Evolutionary conservation across 192 early-diverging fungal species (phyloP).

Genomic region (Rhizophagus clarus): DNA sequence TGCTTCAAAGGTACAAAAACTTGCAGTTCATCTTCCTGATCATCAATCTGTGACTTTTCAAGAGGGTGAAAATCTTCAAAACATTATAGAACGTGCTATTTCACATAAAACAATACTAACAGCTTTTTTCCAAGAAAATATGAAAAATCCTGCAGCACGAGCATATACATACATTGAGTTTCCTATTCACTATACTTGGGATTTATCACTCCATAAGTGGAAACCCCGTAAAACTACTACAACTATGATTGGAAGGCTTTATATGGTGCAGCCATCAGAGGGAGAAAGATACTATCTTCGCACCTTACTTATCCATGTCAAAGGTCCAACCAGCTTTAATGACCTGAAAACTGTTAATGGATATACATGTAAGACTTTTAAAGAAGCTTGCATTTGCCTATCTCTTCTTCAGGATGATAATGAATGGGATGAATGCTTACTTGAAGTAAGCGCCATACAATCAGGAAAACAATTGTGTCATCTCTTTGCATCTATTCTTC

Average conservation of each 20-base stretch:
- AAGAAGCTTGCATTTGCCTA: slow-evolving; percentile 26
- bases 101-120: slow-evolving; percentile 10
- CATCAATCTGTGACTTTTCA: neutral
- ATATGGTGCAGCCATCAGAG: slow-evolving; percentile 27
- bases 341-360: slow-evolving; percentile 31
- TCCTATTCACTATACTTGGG: slow-evolving; percentile 9
- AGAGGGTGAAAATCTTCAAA: neutral
- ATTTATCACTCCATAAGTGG: slow-evolving; percentile 1
- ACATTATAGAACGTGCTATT: neutral
- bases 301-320: slow-evolving; percentile 24
- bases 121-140: slow-evolving; percentile 28
- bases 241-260: slow-evolving; percentile 12
- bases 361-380: slow-evolving; percentile 10
- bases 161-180: slow-evolving; percentile 10
- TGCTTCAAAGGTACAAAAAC: slow-evolving; percentile 12
- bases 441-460: neutral
- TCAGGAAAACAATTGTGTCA: neutral
- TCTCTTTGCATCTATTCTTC: neutral
- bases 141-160: neutral
- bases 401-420: neutral
- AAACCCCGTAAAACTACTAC: neutral
- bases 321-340: slow-evolving; percentile 28
- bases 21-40: slow-evolving; percentile 28
- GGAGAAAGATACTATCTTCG: slow-evolving; percentile 38
- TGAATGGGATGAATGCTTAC: slow-evolving; percentile 1